phyloP scores from a whole-genome alignment of 106 monocot genomes.

The Apostasia ramifera region DNA sequence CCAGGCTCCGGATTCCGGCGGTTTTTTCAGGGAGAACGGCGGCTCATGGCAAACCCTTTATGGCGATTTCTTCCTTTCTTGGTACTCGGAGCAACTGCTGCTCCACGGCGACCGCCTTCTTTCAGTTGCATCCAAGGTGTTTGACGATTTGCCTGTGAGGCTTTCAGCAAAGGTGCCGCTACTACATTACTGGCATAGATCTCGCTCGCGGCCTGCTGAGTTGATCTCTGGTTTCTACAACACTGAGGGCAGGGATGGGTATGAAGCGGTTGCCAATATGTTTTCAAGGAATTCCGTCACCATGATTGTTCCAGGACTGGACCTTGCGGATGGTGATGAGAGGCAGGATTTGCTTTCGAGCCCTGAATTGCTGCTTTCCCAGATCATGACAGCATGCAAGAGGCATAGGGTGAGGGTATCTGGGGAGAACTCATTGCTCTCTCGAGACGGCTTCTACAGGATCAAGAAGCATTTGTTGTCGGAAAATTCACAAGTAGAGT shows the following conservation, averaged over 20 bases:
- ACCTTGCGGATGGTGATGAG: constrained; percentile 22
- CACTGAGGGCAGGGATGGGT: constrained; percentile 30
- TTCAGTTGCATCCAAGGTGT: constrained; percentile 22
- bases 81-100: constrained; percentile 50
- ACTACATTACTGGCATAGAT: constrained; percentile 44
- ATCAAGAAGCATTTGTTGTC: constrained; percentile 28
- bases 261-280: constrained; percentile 41
- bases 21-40: constrained; percentile 48
- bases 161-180: constrained; percentile 54
- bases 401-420: constrained; percentile 35
- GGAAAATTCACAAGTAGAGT: neutral
- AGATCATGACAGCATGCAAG: constrained; percentile 37
- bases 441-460: constrained; percentile 5
- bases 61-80: constrained; percentile 72
- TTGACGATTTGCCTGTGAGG: constrained; percentile 21
- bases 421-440: constrained; percentile 47
- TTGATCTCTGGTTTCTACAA: constrained; percentile 62
- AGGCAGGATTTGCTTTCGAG: constrained; percentile 18
- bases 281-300: constrained; percentile 29
- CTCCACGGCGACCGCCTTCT: constrained; percentile 54
- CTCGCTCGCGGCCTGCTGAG: constrained; percentile 38
- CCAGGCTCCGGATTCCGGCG: constrained; percentile 24
- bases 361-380: constrained; percentile 34
- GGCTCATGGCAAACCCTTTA: constrained; percentile 67
- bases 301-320: constrained; percentile 44